Evolutionary conservation across 441 rosid species (phyloP), one percentile per base, ranked within the genome.

Genomic region (Melastoma candidum): DNA sequence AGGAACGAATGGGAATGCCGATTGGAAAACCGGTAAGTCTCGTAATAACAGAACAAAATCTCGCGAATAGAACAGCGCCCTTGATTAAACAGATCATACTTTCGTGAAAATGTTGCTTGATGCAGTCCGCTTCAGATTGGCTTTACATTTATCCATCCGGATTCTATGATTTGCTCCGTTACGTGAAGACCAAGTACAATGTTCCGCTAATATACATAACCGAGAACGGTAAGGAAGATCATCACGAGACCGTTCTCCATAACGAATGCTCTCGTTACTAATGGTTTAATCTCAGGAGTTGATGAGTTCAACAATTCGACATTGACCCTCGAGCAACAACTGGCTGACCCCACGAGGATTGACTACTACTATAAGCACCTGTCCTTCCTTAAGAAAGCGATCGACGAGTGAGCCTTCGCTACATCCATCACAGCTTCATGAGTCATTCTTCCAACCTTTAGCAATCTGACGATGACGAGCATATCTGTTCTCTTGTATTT

Each of bases 101-200:
- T 17, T 17, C 22, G 22, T 17, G 22, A 17, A 17, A 17, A 17
- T 17, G 3, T 17, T 17, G 22, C 6, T 12, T 44, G 4, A 29
- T 13, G 26, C 50, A 59, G 56, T 32, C 56, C n/a, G 63, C 41
- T n/a, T 59, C 55, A 9, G 44, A 6, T 44, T 50, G 49, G 56
- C 49, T 59, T 3, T 13, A 44, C 25, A 14, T 14, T 13, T 59
- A 50, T 50, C 63, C 63, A 0, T 22, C 0, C 9, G 63, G 63
- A 50, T 24, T 59, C 13, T 12, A 26, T 43, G 27, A 29, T 44
- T 13, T 59, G 9, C 43, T 50, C 44, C 17, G 26, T 7, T 59
- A 59, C 1, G 8, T 59, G 32, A 59, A 59, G 63, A 26, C 12
- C 10, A 59, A 50, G 43, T 59, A 59, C 52, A 45, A 17, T 10